Percentiles rank a stretch among this genome's conserved stretches.
Conservation (phyloP, 805 yeast genomes). For the Jamesozyma rosinii region DNA sequence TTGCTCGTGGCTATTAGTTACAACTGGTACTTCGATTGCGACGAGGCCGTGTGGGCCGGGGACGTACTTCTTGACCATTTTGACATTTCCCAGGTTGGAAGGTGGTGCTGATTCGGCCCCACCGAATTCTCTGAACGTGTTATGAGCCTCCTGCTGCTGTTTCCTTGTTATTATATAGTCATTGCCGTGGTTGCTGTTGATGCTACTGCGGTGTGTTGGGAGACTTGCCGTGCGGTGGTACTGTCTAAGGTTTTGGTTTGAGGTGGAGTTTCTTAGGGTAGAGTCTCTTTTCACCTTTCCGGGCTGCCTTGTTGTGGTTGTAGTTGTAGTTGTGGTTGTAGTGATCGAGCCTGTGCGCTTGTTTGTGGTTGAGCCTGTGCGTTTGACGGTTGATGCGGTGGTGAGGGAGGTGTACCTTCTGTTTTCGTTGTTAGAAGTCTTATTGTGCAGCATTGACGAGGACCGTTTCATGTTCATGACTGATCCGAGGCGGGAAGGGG, state of each 20-base stretch:
- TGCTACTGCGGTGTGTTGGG: slow-evolving; percentile 8
- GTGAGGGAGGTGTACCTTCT: slow-evolving; percentile 5
- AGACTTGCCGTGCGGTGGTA: slow-evolving; percentile 13
- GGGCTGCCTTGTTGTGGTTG: not conserved
- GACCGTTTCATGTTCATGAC: slow-evolving; percentile 8
- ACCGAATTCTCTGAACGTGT: slow-evolving; percentile 29
- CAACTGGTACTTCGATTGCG: slow-evolving; percentile 57
- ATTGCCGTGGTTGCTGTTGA: not conserved
- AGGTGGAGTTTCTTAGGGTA: not conserved
- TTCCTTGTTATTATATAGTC: slow-evolving; percentile 1
- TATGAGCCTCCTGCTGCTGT: slow-evolving; percentile 19
- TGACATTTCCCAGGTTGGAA: not conserved
- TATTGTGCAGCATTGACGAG: not conserved
- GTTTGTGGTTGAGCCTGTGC: not conserved
- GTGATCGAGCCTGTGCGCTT: not conserved
- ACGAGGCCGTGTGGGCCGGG: slow-evolving; percentile 68
- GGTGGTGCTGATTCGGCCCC: slow-evolving; percentile 19
- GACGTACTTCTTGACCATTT: slow-evolving; percentile 50
- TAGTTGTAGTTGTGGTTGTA: too few relatives aligned
- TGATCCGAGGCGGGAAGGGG: slow-evolving; percentile 13
- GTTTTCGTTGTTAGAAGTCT: slow-evolving; percentile 7
- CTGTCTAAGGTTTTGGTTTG: not conserved
- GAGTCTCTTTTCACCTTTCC: not conserved
- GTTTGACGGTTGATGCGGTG: not conserved
- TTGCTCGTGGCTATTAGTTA: slow-evolving; percentile 5